A percentile compares a stretch with the other conserved stretches of the same genome.
phyloP scores from a whole-genome alignment of 2,329 filamentous ascomycete genomes.

The Periconia digitata region DNA sequence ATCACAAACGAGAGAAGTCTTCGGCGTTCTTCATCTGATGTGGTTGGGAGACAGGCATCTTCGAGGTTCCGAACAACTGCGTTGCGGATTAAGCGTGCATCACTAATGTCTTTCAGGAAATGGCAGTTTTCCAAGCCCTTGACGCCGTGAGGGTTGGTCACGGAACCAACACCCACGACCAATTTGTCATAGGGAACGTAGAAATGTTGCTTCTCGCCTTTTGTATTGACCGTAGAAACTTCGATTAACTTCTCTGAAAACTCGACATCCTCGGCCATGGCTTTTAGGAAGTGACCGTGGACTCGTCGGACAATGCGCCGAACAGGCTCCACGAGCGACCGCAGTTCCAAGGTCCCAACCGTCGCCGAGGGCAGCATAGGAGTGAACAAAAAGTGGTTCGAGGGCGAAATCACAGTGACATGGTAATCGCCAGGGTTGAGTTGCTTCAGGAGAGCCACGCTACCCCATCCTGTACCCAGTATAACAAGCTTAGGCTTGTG shows the following conservation, averaged over 20 bases:
- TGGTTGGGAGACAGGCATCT: constrained; percentile 88
- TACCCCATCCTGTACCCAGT: constrained; percentile 92
- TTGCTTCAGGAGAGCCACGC: constrained; percentile 87
- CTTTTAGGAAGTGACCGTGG: constrained; percentile 86
- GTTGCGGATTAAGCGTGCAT: constrained; percentile 87
- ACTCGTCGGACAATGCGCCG: constrained; percentile 77
- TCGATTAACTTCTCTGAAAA: constrained; percentile 92
- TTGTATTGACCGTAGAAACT: constrained; percentile 69
- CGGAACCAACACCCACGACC: constrained; percentile 86
- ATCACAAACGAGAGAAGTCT: constrained; percentile 93
- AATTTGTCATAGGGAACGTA: constrained; percentile 98
- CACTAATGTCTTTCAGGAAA: constrained; percentile 93
- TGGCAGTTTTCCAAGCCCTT: constrained; percentile 91
- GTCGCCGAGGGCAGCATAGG: constrained; percentile 97
- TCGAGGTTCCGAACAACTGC: constrained; percentile 88
- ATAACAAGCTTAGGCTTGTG: constrained; percentile 93
- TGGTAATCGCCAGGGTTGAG: constrained; percentile 91
- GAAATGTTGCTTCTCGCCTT: constrained; percentile 76
- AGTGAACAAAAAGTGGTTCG: constrained; percentile 97
- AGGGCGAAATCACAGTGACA: constrained; percentile 89
- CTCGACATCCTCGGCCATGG: constrained; percentile 82
- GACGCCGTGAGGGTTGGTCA: constrained; percentile 93
- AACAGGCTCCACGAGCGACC: constrained; percentile 91
- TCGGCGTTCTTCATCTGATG: constrained; percentile 80
- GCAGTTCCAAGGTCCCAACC: constrained; percentile 87